A percentile compares a stretch with the other conserved stretches of the same genome.
Conservation (phyloP, 2,329 filamentous ascomycete species). For the Trichoderma simmonsii region DNA sequence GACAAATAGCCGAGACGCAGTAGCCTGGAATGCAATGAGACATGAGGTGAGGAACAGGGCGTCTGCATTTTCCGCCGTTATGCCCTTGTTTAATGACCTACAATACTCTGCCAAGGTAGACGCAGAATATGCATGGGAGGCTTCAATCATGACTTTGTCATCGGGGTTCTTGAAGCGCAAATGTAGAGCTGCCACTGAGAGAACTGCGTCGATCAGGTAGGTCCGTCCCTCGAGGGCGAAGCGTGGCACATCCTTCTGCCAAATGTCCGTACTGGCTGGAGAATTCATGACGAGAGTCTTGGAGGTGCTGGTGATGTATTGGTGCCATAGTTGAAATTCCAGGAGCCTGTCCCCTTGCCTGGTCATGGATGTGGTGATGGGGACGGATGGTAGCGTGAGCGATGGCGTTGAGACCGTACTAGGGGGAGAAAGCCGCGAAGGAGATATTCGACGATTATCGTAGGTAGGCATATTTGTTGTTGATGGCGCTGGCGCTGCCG, state of each 20-base stretch:
- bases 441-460: conserved; percentile 13
- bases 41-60: conserved; percentile 60
- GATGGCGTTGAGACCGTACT: conserved; percentile 18
- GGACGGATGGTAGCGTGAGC: conserved; percentile 25
- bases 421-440: conserved; percentile 10
- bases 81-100: conserved; percentile 52
- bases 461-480: background rate
- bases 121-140: conserved; percentile 63
- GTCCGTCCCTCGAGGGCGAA: conserved; percentile 58
- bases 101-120: conserved; percentile 61
- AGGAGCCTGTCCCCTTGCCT: conserved; percentile 46
- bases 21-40: conserved; percentile 65
- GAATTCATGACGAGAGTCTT: conserved; percentile 57
- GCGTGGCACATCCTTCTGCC: conserved; percentile 57
- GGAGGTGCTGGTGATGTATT: conserved; percentile 59
- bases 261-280: conserved; percentile 52
- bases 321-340: conserved; percentile 62
- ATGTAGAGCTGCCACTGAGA: conserved; percentile 63
- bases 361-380: conserved; percentile 31
- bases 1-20: conserved; percentile 59
- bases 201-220: conserved; percentile 60
- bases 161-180: conserved; percentile 54
- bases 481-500: background rate
- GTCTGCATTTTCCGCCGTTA: conserved; percentile 58
- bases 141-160: conserved; percentile 58